phyloP scores from a whole-genome alignment of 2,329 filamentous ascomycete genomes.

The Epichloe sylvatica region DNA sequence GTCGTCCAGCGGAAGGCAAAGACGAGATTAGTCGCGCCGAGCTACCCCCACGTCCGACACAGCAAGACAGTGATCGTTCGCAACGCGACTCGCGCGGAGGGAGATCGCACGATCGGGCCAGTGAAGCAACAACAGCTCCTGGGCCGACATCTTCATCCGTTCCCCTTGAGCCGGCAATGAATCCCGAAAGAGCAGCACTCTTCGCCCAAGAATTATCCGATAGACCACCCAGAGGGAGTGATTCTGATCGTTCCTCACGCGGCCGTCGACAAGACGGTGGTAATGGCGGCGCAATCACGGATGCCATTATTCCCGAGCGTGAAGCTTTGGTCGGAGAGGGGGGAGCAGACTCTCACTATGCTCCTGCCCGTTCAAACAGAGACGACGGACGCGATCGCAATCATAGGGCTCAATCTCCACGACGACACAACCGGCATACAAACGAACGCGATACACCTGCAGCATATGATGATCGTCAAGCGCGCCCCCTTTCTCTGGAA shows the following conservation, averaged over 20 bases:
- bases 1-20: constrained; percentile 25
- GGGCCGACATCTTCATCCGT: constrained; percentile 14
- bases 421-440: constrained; percentile 22
- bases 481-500: constrained; percentile 26
- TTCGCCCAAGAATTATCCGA: constrained; percentile 25
- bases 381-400: constrained; percentile 32
- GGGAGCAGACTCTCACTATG: constrained; percentile 15
- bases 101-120: constrained; percentile 16
- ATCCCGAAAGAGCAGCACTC: constrained; percentile 40
- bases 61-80: constrained; percentile 29
- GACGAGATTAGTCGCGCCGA: constrained; percentile 15
- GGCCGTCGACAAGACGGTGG: constrained; percentile 13
- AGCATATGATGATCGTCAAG: constrained; percentile 32
- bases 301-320: constrained; percentile 34
- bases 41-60: constrained; percentile 24
- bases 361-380: constrained; percentile 23
- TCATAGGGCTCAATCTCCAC: constrained; percentile 34
- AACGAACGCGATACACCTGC: constrained; percentile 21
- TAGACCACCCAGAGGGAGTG: constrained; percentile 13
- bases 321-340: constrained; percentile 30
- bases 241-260: constrained; percentile 17
- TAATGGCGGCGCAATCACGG: constrained; percentile 14
- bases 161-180: constrained; percentile 34
- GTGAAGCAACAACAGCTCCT: constrained; percentile 17
- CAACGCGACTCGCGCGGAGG: constrained; percentile 17